phyloP scores from a whole-genome alignment of 306 rosid species.

The Gleditsia sinensis region DNA sequence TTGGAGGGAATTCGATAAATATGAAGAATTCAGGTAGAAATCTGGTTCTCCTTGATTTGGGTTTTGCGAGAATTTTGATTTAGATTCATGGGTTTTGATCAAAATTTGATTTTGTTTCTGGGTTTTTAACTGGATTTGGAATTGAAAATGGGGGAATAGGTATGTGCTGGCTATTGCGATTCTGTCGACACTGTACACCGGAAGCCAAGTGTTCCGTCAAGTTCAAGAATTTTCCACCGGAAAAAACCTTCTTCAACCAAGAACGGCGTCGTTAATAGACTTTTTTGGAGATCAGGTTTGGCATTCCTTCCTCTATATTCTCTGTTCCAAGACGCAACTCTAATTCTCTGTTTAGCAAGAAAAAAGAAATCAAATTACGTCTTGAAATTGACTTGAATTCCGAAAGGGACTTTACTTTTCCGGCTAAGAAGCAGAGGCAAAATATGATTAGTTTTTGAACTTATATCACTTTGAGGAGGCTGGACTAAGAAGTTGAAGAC shows the following conservation, averaged over 20 bases:
- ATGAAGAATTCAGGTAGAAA: constrained; percentile 53
- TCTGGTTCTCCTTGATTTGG: neutral
- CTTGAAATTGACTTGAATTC: neutral
- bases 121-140: neutral
- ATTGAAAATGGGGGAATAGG: constrained; percentile 39
- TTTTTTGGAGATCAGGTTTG: constrained; percentile 78
- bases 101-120: constrained; percentile 10
- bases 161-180: constrained; percentile 61
- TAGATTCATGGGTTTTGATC: constrained; percentile 14
- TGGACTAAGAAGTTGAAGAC: too few species aligned
- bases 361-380: too few species aligned
- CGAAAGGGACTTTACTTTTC: neutral
- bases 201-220: constrained; percentile 49
- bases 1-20: constrained; percentile 43
- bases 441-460: too few species aligned
- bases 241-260: constrained; percentile 32
- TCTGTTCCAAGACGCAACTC: too few species aligned
- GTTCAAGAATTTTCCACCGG: constrained; percentile 47
- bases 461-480: too few species aligned
- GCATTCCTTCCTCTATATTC: neutral
- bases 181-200: constrained; percentile 56
- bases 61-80: constrained; percentile 3
- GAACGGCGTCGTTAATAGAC: constrained; percentile 47
- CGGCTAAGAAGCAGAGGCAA: neutral
- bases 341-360: too few species aligned